Base-by-base conservation (phyloP, 73 alveolate species). In the Urostyla sp. region DNA sequence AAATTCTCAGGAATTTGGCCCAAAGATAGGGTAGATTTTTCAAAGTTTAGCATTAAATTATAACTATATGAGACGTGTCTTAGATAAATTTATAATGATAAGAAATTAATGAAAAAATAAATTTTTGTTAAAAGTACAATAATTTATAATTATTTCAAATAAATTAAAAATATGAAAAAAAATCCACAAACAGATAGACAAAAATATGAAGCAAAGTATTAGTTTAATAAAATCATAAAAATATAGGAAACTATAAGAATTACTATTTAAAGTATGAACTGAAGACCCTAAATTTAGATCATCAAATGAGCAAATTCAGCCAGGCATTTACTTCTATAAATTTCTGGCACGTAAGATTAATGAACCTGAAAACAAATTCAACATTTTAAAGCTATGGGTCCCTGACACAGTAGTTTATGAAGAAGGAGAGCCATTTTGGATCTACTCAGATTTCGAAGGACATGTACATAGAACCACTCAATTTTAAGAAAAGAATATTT, bases 401-500 rank as follows among this genome's bases (percentile, higher is more conserved):
- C 97, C 97, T 0, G 97, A 91, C 55, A 91, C 97, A 32, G 76
- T 91, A 16, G 95, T 91, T 31, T 77, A 82, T 52, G 82, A 91
- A 73, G 94, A 87, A 35, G 72, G 80, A 23, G 85, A 93, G 66
- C 91, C 91, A 51, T 91, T 87, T 72, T 91, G 97, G 97, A 54
- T 91, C 46, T 91, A 82, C 52, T 82, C 94, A 23, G 92, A 86
- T 45, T 75, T 73, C 20, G 96, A 90, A 49, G 96, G 96, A 30
- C 80, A 72, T 78, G 96, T 90, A 6, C 57, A 74, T 37, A 91
- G 94, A 56, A 84, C 91, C 11, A 94, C 87, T 54, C 89, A 91
- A 48, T 82, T 92, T 7, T 85, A 76, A 81, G 88, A 81, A 38
- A 92, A 87, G 45, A 91, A 75, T 27, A 87, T 91, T 27, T 89